Conservation (phyloP, 2,329 filamentous ascomycete species). For the Juglanconis sp. region DNA sequence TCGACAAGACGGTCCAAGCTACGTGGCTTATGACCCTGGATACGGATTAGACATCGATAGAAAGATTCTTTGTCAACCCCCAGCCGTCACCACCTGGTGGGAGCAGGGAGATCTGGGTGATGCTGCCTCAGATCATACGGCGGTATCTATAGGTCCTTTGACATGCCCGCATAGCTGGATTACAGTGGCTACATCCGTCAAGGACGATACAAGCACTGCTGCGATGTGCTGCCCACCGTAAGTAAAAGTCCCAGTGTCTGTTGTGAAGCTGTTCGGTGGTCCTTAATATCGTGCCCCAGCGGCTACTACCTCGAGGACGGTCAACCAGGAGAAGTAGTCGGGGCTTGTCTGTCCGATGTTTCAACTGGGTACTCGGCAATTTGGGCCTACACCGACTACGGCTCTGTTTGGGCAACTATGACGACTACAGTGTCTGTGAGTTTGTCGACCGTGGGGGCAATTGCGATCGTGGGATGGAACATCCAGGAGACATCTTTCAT, state of each 20-base stretch:
- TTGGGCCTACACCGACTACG: background rate
- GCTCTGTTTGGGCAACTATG: background rate
- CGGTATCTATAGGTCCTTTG: background rate
- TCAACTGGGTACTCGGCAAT: background rate
- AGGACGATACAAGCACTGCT: background rate
- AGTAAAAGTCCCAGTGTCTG: background rate
- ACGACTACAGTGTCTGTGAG: background rate
- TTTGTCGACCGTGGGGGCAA: background rate
- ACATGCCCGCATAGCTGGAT: background rate
- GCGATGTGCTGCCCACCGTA: background rate
- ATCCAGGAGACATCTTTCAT: background rate
- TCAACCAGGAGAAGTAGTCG: background rate
- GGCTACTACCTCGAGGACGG: background rate
- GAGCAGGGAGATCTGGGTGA: background rate
- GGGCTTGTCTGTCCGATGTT: background rate
- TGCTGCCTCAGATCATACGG: background rate
- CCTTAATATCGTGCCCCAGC: too few species aligned
- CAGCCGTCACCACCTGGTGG: background rate
- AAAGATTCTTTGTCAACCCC: background rate
- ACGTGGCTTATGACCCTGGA: background rate
- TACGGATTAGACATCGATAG: background rate
- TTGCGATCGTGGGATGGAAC: constrained; percentile 8
- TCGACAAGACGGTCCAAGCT: background rate
- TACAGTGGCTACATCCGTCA: background rate
- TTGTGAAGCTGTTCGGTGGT: background rate